A percentile compares a stretch with the other conserved stretches of the same genome.
Evolutionary conservation across 306 rosid species (phyloP).

Genomic region (Senna siamea): DNA sequence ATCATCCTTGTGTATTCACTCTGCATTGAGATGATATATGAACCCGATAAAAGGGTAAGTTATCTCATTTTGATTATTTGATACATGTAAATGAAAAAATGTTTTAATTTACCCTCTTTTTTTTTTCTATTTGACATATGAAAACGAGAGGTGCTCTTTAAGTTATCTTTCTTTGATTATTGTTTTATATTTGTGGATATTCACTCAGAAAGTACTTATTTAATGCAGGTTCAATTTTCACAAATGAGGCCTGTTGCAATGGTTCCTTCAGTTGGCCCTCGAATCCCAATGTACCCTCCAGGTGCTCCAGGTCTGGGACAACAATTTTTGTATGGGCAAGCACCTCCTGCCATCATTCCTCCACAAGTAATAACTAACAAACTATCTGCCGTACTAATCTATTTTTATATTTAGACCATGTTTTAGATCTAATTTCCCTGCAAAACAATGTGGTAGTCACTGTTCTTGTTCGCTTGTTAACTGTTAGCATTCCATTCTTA

Average conservation of each 20-base stretch:
- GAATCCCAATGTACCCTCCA: slow-evolving; percentile 77
- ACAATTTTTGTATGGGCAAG: slow-evolving; percentile 78
- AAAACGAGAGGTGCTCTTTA: background rate
- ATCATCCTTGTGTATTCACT: no score
- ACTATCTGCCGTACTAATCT: no score
- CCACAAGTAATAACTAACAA: slow-evolving; percentile 58
- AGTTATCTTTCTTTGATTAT: background rate
- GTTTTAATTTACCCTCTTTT: no score
- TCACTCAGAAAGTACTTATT: background rate
- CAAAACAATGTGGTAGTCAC: background rate
- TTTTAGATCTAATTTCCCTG: background rate
- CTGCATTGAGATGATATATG: no score
- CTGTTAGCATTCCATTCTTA: background rate
- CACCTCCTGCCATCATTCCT: slow-evolving; percentile 71
- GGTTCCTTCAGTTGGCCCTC: slow-evolving; percentile 68
- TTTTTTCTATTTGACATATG: no score
- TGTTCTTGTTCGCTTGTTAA: background rate
- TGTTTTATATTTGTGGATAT: background rate
- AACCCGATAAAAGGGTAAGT: no score
- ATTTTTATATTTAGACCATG: background rate
- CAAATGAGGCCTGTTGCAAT: slow-evolving; percentile 79
- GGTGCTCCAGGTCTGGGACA: slow-evolving; percentile 84
- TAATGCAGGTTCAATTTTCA: slow-evolving; percentile 68
- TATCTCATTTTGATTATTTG: no score
- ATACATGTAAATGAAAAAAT: no score